Percentiles rank a stretch among this genome's conserved stretches.
These are phyloP conservation scores for Geotrichum europaeum DNA, from an alignment of 1,139 yeast genomes.

Conservation along the genomic window DNA sequence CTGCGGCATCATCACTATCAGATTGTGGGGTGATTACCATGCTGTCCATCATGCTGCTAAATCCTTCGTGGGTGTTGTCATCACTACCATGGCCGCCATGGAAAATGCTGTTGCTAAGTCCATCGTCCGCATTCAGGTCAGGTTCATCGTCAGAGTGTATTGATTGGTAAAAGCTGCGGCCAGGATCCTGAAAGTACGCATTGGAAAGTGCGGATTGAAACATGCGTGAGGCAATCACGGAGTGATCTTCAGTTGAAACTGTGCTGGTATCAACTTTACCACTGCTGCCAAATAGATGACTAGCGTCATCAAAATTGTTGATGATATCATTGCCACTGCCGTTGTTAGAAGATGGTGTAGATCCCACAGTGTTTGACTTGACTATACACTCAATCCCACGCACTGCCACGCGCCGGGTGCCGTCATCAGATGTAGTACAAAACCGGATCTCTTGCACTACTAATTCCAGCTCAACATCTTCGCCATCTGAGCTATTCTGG, in stretches of 20 bases:
- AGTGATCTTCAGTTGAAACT: background rate
- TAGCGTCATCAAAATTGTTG: constrained; percentile 19
- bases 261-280: background rate
- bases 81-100: background rate
- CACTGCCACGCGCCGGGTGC: background rate
- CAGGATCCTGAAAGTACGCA: constrained; percentile 9
- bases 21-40: constrained; percentile 63
- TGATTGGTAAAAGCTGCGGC: constrained; percentile 4
- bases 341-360: background rate
- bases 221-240: constrained; percentile 1
- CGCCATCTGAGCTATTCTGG: background rate
- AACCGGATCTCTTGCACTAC: background rate
- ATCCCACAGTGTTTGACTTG: background rate
- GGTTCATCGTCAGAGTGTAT: constrained; percentile 17
- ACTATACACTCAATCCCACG: background rate
- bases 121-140: background rate
- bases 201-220: constrained; percentile 4
- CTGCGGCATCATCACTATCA: background rate
- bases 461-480: background rate
- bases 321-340: constrained; percentile 14
- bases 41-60: constrained; percentile 50
- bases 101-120: background rate
- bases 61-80: background rate
- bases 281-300: constrained; percentile 12
- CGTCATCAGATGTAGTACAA: background rate